phyloP scores from a whole-genome alignment of 2,329 filamentous ascomycete genomes.

The Didymella keratinophila region DNA sequence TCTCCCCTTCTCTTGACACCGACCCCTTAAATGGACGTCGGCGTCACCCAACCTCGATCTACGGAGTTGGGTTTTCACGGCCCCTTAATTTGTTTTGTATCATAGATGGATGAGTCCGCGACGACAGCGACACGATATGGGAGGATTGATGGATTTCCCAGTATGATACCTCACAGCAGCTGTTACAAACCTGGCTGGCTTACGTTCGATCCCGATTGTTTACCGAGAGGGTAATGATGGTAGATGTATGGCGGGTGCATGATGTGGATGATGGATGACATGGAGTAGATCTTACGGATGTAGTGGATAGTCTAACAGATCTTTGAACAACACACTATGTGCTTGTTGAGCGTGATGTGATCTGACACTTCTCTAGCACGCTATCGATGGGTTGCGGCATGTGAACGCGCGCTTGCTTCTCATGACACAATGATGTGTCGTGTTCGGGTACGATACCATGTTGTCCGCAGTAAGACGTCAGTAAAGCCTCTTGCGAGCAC shows the following conservation, averaged over 20 bases:
- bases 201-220: conserved; percentile 30
- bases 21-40: conserved; percentile 45
- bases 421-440: no score
- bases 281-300: conserved; percentile 27
- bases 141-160: conserved; percentile 33
- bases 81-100: conserved; percentile 43
- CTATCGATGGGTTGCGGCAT: no score
- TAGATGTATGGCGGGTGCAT: conserved; percentile 29
- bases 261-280: conserved; percentile 19
- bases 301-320: conserved; percentile 30
- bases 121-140: conserved; percentile 36
- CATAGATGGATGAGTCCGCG: conserved; percentile 46
- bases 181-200: conserved; percentile 30
- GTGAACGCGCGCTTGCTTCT: no score
- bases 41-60: conserved; percentile 25
- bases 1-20: conserved; percentile 30
- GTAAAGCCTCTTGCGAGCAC: no score
- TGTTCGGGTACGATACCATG: no score
- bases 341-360: background rate
- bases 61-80: conserved; percentile 29
- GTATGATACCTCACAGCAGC: conserved; percentile 43
- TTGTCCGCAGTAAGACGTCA: no score
- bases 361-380: no score
- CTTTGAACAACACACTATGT: conserved; percentile 10
- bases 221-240: conserved; percentile 31